Conservation (phyloP, 306 rosid genomes). For the Mimosa pudica region DNA sequence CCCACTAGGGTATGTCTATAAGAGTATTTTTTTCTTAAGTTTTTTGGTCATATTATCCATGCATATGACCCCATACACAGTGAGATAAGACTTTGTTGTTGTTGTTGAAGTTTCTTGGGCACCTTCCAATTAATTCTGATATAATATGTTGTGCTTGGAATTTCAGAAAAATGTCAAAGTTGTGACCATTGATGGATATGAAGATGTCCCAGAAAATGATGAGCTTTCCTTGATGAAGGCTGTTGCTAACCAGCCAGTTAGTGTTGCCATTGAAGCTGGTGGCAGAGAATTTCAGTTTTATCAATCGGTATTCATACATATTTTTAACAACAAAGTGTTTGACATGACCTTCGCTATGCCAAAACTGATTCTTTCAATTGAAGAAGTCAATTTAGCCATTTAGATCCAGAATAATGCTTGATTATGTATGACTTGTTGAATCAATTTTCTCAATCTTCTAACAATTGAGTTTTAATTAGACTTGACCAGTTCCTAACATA, state of each 20-base stretch:
- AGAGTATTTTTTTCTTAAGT: background rate
- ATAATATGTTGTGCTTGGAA: background rate
- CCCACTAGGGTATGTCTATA: conserved; percentile 62
- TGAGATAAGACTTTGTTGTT: too few species aligned
- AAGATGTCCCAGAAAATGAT: conserved; percentile 79
- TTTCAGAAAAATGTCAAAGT: conserved; percentile 68
- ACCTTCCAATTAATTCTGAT: background rate
- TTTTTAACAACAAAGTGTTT: background rate
- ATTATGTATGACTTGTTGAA: too few species aligned
- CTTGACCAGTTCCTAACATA: too few species aligned
- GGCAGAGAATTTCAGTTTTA: conserved; percentile 91
- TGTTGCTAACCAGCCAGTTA: conserved; percentile 71
- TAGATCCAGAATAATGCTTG: too few species aligned
- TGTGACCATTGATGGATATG: conserved; percentile 75
- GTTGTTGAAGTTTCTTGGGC: too few species aligned
- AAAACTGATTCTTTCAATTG: too few species aligned
- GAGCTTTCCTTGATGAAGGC: conserved; percentile 79
- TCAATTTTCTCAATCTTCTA: too few species aligned
- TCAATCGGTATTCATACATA: conserved; percentile 52
- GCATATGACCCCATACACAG: too few species aligned
- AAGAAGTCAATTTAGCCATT: too few species aligned
- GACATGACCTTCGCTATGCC: too few species aligned
- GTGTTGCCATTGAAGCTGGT: conserved; percentile 96
- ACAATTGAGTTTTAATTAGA: too few species aligned
- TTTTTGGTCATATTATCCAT: too few species aligned